These are phyloP conservation scores for Penicillium desertorum DNA, from an alignment of 495 filamentous ascomycete species.

Conservation along the genomic window DNA sequence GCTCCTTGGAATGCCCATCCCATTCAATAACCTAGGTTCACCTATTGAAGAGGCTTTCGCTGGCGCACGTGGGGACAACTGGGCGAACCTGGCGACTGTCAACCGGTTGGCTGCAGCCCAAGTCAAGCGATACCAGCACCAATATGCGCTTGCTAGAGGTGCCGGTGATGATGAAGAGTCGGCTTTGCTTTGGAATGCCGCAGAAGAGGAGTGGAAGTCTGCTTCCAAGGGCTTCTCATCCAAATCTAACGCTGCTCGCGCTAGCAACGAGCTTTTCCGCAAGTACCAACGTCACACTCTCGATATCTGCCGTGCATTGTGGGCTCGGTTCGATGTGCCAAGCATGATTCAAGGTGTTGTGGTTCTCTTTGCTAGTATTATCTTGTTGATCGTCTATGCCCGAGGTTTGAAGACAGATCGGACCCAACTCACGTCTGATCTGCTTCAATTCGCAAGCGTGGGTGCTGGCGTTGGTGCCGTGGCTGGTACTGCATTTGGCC, in stretches of 20 bases:
- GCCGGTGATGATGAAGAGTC: constrained; percentile 61
- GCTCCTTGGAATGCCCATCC: constrained; percentile 86
- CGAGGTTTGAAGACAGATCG: constrained; percentile 54
- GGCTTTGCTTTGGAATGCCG: constrained; percentile 57
- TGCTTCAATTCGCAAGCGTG: constrained; percentile 46
- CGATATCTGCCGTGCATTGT: constrained; percentile 75
- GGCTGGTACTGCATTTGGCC: constrained; percentile 27
- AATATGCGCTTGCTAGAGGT: constrained; percentile 61
- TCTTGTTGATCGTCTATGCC: constrained; percentile 69
- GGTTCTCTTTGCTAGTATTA: constrained; percentile 65
- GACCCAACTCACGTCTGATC: constrained; percentile 50
- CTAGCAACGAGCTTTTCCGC: constrained; percentile 60
- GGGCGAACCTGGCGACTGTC: constrained; percentile 71
- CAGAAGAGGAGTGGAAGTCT: constrained; percentile 47
- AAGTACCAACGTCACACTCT: constrained; percentile 77
- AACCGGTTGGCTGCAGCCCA: constrained; percentile 78
- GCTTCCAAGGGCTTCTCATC: constrained; percentile 40
- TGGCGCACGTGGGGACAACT: constrained; percentile 63
- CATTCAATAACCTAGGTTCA: constrained; percentile 94
- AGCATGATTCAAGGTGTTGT: constrained; percentile 79
- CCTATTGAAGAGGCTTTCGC: constrained; percentile 94
- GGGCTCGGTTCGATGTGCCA: constrained; percentile 85
- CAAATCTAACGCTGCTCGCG: constrained; percentile 34
- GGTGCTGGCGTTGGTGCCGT: constrained; percentile 45
- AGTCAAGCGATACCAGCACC: constrained; percentile 81